Conservation (phyloP, 2,329 filamentous ascomycete species). For the Aspergillus amoenus region DNA sequence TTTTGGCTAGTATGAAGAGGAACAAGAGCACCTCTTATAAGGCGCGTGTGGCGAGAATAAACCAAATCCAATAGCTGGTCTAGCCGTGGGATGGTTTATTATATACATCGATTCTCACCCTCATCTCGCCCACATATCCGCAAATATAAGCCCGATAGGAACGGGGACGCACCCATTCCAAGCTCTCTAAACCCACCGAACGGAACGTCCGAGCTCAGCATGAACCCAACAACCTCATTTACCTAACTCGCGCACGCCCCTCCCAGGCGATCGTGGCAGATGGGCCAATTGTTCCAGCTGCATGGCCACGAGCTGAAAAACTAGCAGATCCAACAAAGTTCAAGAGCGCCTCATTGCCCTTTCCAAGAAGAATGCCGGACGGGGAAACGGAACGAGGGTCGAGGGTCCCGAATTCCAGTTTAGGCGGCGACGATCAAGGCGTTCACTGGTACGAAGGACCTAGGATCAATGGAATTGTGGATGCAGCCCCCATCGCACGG, state of each 20-base stretch:
- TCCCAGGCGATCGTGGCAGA: background rate
- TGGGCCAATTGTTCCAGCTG: background rate
- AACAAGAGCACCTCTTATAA: background rate
- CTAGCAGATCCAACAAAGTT: background rate
- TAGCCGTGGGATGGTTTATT: background rate
- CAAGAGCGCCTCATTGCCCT: background rate
- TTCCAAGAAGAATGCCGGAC: background rate
- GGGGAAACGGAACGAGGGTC: background rate
- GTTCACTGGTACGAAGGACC: background rate
- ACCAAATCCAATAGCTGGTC: background rate
- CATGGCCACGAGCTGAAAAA: background rate
- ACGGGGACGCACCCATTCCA: background rate
- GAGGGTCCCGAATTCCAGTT: background rate
- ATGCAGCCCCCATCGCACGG: background rate
- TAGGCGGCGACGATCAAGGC: background rate
- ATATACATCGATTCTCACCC: background rate
- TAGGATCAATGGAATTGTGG: background rate
- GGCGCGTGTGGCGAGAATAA: background rate
- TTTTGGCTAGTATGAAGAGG: background rate
- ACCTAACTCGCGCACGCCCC: background rate
- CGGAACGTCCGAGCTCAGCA: background rate
- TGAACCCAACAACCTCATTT: background rate
- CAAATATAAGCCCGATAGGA: background rate
- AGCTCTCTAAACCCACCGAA: background rate
- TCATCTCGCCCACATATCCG: background rate